Conservation (phyloP, 2,329 filamentous ascomycete species). For the Claviceps sorghi region DNA sequence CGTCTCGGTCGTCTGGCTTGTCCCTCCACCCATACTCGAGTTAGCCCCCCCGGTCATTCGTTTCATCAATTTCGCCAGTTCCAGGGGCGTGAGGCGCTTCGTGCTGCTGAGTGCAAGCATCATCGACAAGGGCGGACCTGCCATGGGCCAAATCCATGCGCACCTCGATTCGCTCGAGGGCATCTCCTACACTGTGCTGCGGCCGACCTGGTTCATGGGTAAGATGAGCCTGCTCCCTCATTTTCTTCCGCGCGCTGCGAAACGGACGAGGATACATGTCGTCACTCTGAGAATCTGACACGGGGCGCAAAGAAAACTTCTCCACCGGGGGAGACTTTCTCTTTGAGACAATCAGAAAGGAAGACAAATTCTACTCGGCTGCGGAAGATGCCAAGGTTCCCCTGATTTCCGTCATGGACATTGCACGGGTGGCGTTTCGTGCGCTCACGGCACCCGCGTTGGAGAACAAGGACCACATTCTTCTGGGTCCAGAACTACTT, state of each 20-base stretch:
- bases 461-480: not conserved
- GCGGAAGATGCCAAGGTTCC: not conserved
- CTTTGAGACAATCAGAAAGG: not conserved
- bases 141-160: not conserved
- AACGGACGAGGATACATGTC: not conserved
- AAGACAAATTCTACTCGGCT: not conserved
- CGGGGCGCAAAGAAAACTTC: not conserved
- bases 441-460: not conserved
- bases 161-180: not conserved
- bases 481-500: not conserved
- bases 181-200: not conserved
- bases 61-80: not conserved
- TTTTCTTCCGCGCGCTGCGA: not conserved
- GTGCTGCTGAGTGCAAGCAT: conserved; percentile 1
- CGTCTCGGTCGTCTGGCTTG: not conserved
- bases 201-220: conserved; percentile 1
- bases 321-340: not conserved
- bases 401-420: not conserved
- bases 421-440: not conserved
- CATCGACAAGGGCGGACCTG: not conserved
- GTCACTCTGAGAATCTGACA: not conserved
- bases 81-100: not conserved
- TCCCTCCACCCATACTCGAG: not conserved
- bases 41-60: not conserved
- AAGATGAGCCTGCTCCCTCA: not conserved